Percentiles rank a stretch among this genome's conserved stretches.
phyloP scores from a whole-genome alignment of 441 rosid species.

The Corymbia citriodora region DNA sequence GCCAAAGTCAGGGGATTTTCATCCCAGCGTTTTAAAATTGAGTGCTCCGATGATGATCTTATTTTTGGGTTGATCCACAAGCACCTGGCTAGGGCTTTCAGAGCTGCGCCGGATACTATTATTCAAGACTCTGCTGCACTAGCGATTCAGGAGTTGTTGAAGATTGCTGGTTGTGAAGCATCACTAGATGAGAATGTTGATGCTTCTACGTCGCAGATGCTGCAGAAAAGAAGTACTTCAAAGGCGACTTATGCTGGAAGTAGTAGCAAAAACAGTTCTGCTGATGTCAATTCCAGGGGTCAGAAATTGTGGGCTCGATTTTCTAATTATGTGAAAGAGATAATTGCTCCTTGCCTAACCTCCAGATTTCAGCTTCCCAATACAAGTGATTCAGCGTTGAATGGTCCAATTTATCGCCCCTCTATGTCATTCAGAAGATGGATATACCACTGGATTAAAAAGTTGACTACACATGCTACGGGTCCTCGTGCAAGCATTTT shows the following conservation, averaged over 20 bases:
- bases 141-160: slow-evolving; percentile 96
- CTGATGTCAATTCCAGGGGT: slow-evolving; percentile 67
- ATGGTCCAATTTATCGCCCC: slow-evolving; percentile 86
- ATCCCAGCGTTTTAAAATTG: slow-evolving; percentile 89
- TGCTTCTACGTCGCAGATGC: slow-evolving; percentile 30
- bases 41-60: slow-evolving; percentile 99
- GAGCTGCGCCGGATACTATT: slow-evolving; percentile 96
- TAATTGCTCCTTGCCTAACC: slow-evolving; percentile 96
- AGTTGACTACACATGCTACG: slow-evolving; percentile 84
- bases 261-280: slow-evolving; percentile 26
- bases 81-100: slow-evolving; percentile 96
- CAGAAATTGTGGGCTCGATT: slow-evolving; percentile 93
- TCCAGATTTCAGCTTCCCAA: slow-evolving; percentile 97
- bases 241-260: slow-evolving; percentile 23
- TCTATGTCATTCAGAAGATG: slow-evolving; percentile 98
- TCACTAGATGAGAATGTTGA: slow-evolving; percentile 74
- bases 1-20: slow-evolving; percentile 83
- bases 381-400: slow-evolving; percentile 65
- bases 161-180: slow-evolving; percentile 98
- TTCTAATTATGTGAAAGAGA: slow-evolving; percentile 93
- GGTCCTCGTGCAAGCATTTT: slow-evolving; percentile 91
- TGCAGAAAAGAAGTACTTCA: slow-evolving; percentile 32
- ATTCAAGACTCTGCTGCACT: slow-evolving; percentile 99
- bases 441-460: slow-evolving; percentile 87
- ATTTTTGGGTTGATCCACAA: slow-evolving; percentile 96